Evolutionary conservation across 306 rosid species (phyloP).

Genomic region (Dicorynia guianensis): DNA sequence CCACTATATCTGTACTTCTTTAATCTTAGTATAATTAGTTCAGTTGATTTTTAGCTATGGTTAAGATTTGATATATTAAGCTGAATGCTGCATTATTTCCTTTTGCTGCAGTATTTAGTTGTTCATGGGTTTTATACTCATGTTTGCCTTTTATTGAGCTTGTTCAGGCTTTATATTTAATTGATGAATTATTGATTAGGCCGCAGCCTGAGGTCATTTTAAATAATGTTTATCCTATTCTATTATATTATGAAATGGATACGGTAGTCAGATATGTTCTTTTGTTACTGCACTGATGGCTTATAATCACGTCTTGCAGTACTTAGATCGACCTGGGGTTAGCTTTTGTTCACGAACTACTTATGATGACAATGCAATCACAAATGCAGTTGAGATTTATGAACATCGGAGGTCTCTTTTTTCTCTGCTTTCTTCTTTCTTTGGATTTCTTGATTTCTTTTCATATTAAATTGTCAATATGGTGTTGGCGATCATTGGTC

Average conservation of each 20-base stretch:
- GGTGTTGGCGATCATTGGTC: constrained; percentile 13
- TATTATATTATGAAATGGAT: neutral
- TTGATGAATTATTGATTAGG: constrained; percentile 19
- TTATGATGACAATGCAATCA: constrained; percentile 79
- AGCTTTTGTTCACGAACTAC: constrained; percentile 82
- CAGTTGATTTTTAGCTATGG: neutral
- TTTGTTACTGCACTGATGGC: constrained; percentile 1
- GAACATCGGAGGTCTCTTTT: constrained; percentile 60
- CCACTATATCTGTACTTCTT: neutral
- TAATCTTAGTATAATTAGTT: neutral
- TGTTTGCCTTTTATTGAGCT: constrained; percentile 1
- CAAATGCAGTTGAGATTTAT: constrained; percentile 84
- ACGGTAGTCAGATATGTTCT: neutral
- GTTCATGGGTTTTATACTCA: constrained; percentile 12
- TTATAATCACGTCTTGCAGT: constrained; percentile 51
- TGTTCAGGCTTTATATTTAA: constrained; percentile 16
- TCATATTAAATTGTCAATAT: constrained; percentile 18
- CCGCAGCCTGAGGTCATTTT: constrained; percentile 11
- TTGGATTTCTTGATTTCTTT: constrained; percentile 17
- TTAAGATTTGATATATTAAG: neutral
- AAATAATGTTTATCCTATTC: neutral
- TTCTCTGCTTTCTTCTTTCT: neutral
- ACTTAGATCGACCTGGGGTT: constrained; percentile 77
- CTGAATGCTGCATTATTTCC: constrained; percentile 7
- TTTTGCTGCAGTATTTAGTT: neutral